Evolutionary conservation across 495 filamentous ascomycete genomes (phyloP).

Genomic region (Podospora comata): DNA sequence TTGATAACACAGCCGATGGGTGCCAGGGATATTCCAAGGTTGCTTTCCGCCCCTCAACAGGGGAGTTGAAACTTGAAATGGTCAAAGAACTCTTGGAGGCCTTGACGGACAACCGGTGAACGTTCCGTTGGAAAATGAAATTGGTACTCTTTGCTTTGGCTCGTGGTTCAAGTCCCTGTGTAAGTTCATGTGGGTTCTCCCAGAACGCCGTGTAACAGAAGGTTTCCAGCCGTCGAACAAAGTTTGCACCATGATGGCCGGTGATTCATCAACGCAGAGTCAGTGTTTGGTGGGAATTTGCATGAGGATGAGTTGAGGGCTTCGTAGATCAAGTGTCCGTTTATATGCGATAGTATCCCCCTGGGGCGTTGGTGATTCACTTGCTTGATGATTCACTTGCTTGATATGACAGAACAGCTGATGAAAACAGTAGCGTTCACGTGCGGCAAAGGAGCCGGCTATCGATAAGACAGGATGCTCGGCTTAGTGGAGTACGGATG

Average conservation of each 20-base stretch:
- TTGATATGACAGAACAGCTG: too few species aligned
- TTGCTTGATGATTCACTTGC: too few species aligned
- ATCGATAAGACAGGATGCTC: slow-evolving; percentile 17
- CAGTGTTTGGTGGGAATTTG: background rate
- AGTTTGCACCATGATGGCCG: background rate
- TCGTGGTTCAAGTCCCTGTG: background rate
- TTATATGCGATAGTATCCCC: too few species aligned
- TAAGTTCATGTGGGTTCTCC: background rate
- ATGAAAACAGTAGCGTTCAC: background rate
- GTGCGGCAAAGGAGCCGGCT: background rate
- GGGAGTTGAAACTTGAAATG: background rate
- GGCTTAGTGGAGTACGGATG: slow-evolving; percentile 9
- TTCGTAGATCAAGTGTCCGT: background rate
- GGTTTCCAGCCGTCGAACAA: background rate
- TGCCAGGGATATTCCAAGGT: slow-evolving; percentile 2
- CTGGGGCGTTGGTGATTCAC: too few species aligned
- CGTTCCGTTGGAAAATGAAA: background rate
- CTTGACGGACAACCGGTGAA: background rate
- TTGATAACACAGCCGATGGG: slow-evolving; percentile 1
- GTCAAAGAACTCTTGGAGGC: background rate
- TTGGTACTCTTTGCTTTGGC: background rate
- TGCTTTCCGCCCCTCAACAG: background rate
- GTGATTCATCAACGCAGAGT: background rate
- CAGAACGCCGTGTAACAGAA: background rate
- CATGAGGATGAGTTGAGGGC: background rate